phyloP scores from a whole-genome alignment of 2,329 filamentous ascomycete species.

The Gnomoniopsis sp. region DNA sequence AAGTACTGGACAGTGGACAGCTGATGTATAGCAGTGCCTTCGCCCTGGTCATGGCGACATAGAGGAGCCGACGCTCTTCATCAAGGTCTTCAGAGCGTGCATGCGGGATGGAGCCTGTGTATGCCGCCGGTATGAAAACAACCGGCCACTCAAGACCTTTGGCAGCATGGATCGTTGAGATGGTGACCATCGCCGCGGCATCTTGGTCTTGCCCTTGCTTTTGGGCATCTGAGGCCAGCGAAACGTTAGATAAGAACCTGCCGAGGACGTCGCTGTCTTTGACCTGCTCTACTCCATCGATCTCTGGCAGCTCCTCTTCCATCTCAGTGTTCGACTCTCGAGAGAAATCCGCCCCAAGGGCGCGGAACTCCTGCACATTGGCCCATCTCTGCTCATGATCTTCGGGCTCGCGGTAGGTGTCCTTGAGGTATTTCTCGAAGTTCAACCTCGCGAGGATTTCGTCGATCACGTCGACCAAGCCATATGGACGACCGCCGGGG shows the following conservation, averaged over 20 bases:
- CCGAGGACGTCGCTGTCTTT: constrained; percentile 64
- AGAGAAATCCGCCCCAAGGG: constrained; percentile 71
- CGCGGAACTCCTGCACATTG: constrained; percentile 85
- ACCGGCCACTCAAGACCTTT: constrained; percentile 97
- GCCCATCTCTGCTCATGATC: constrained; percentile 78
- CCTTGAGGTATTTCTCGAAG: constrained; percentile 71
- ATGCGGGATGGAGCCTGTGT: constrained; percentile 88
- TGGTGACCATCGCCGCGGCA: constrained; percentile 67
- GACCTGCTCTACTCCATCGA: constrained; percentile 69
- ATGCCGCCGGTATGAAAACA: constrained; percentile 87
- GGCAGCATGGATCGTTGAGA: constrained; percentile 93
- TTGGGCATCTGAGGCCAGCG: constrained; percentile 77
- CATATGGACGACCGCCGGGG: constrained; percentile 27
- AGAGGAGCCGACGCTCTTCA: constrained; percentile 84
- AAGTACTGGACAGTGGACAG: constrained; percentile 66
- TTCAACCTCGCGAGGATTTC: constrained; percentile 61
- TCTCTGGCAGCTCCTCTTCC: constrained; percentile 58
- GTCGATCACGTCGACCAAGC: constrained; percentile 47
- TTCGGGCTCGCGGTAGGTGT: constrained; percentile 66
- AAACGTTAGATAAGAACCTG: constrained; percentile 84
- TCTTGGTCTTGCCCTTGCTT: constrained; percentile 56
- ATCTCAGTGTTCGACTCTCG: constrained; percentile 39
- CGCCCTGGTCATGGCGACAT: constrained; percentile 95
- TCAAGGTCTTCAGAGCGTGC: constrained; percentile 78
- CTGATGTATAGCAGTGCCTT: constrained; percentile 84